A percentile compares a stretch with the other conserved stretches of the same genome.
Evolutionary conservation across 1,284 basidiomycete genomes (phyloP).

Genomic region (Ganoderma boninense): DNA sequence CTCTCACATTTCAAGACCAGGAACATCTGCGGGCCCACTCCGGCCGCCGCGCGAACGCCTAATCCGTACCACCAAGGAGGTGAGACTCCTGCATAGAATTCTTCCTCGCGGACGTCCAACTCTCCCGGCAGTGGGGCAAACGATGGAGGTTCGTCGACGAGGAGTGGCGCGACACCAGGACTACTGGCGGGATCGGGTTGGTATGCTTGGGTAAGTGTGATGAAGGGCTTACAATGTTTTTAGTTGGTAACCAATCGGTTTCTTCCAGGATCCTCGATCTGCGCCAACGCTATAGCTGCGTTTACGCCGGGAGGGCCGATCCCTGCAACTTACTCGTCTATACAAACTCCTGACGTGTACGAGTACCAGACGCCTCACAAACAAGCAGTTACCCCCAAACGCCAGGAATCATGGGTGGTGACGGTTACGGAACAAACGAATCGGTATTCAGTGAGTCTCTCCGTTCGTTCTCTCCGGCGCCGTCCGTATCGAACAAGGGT

Average conservation of each 20-base stretch:
- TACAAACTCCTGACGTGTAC: constrained; percentile 53
- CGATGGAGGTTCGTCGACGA: constrained; percentile 36
- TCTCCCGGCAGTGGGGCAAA: constrained; percentile 56
- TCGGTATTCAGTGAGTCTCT: constrained; percentile 23
- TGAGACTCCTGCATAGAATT: constrained; percentile 67
- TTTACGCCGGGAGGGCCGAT: constrained; percentile 30
- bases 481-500: background rate
- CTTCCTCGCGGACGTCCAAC: constrained; percentile 72
- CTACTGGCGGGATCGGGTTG: constrained; percentile 28
- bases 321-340: constrained; percentile 38
- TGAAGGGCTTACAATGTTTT: background rate
- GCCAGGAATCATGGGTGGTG: constrained; percentile 55
- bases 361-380: constrained; percentile 50
- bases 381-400: constrained; percentile 47
- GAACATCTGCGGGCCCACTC: too few species aligned
- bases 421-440: constrained; percentile 35
- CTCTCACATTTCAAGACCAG: too few species aligned
- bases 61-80: constrained; percentile 67
- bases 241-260: too few species aligned
- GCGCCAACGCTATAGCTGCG: constrained; percentile 28
- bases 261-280: constrained; percentile 12
- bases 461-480: background rate
- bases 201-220: constrained; percentile 34
- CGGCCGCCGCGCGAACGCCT: constrained; percentile 64
- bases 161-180: constrained; percentile 46